Evolutionary conservation across 2,329 filamentous ascomycete species (phyloP).

Genomic region (Cladosporium sp.): DNA sequence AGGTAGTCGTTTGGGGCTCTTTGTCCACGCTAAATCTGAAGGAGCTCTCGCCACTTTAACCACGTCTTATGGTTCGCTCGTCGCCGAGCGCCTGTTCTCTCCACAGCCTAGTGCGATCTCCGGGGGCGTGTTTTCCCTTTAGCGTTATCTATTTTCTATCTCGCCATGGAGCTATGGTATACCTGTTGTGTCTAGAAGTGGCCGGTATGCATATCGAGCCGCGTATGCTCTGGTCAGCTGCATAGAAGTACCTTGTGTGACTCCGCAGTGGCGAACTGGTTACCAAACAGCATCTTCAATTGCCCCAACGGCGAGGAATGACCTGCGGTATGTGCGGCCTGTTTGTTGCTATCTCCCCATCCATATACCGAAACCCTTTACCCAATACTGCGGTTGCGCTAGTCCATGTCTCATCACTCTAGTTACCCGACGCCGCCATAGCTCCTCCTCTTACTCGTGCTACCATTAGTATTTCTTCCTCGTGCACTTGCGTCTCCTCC

Average conservation of each 20-base stretch:
- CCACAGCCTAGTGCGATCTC: slow-evolving; percentile 6
- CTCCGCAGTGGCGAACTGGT: slow-evolving; percentile 4
- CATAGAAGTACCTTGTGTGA: not conserved
- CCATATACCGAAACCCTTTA: slow-evolving; percentile 10
- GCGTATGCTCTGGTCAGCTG: slow-evolving; percentile 13
- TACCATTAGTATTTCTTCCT: slow-evolving; percentile 10
- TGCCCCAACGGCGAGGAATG: not conserved
- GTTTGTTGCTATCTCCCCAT: slow-evolving; percentile 5
- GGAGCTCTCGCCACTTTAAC: not conserved
- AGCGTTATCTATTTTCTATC: slow-evolving; percentile 14
- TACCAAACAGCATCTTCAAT: not conserved
- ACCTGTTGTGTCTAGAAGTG: slow-evolving; percentile 3
- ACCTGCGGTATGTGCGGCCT: not conserved
- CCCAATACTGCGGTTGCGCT: slow-evolving; percentile 11
- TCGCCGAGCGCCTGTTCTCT: slow-evolving; percentile 8
- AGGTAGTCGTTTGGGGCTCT: not conserved
- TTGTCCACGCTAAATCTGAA: not conserved
- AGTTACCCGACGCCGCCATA: slow-evolving; percentile 16
- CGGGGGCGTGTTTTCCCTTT: slow-evolving; percentile 2
- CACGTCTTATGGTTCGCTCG: not conserved
- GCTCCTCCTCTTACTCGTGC: slow-evolving; percentile 15
- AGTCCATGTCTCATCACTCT: slow-evolving; percentile 17
- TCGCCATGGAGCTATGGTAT: slow-evolving; percentile 8
- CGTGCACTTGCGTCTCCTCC: slow-evolving; percentile 17
- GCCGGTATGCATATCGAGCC: slow-evolving; percentile 10